Evolutionary conservation across 228 moss, liverwort and hornwort species (phyloP), one percentile per base, ranked within the genome.

Genomic region (Sphagnum fallax): DNA sequence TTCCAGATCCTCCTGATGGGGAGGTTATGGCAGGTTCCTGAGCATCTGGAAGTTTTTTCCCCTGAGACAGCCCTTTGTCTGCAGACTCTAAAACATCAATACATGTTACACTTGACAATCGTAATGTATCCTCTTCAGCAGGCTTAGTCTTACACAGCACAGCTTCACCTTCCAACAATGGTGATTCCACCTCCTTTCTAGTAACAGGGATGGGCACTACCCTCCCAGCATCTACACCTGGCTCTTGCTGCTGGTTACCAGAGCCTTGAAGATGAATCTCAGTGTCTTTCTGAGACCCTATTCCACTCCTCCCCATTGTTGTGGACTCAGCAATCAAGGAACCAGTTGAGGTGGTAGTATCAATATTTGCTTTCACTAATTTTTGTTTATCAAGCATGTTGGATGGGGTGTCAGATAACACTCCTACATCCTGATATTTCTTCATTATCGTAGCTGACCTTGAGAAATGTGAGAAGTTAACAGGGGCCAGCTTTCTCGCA

Each of bases 1-100:
- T 89, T 5, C 90, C 92, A 62, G 87, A 92, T 15, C 90, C 90
- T 47, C 92, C 89, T 6, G 92, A 90, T 6, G 90, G 87, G 11
- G 95, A 90, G 0, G 92, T 96, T 53, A 91, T 84, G 5, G 95
- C 88, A 5, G 89, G 89, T 73, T 91, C 88, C 10, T 82, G 92
- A 5, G 68, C 66, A 57, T 95, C 92, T 49, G 84, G 87, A 4
- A 78, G 67, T 70, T 83, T 81, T 5, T 67, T 70, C 0, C 50
- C 82, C 57, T 67, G 88, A 4, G 83, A 77, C 3, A 69, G 53
- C 4, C 57, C 73, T 73, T 90, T 85, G 11, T 80, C 92, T 8
- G 78, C 72, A 4, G 72, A 83, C 50, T 68, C 65, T 6, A 63
- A 59, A 16, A 65, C 73, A 13, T 64, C 77, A 69, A 76, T 72